These are phyloP conservation scores for Euphorbia pulcherrima DNA, from an alignment of 345 rosid species.

Conservation along the genomic window DNA sequence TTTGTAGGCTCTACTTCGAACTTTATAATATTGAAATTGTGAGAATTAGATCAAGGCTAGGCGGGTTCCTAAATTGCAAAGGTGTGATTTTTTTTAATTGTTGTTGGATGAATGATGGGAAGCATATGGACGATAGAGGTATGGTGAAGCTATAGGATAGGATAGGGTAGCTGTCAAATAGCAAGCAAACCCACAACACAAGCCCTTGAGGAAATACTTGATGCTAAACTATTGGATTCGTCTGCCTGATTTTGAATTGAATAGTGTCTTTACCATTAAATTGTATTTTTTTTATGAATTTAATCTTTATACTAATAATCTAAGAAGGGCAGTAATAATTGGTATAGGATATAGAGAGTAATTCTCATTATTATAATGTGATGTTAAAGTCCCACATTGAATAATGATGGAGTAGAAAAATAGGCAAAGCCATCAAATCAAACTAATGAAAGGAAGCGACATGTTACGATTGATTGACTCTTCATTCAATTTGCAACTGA, in stretches of 20 bases:
- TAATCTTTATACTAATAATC: not conserved
- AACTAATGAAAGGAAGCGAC: slow-evolving; percentile 4
- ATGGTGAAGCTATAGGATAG: not conserved
- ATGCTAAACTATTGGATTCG: not conserved
- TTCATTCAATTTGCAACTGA: not conserved
- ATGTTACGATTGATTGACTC: not conserved
- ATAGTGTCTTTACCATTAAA: not conserved
- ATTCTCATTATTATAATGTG: not conserved
- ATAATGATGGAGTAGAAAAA: not conserved
- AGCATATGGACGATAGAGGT: not conserved
- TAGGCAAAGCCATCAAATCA: slow-evolving; percentile 1
- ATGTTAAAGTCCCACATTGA: not conserved
- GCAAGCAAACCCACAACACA: not conserved
- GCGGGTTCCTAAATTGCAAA: too few species aligned
- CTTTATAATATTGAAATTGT: too few species aligned
- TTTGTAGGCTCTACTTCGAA: too few species aligned
- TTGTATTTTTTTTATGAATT: not conserved
- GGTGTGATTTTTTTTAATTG: too few species aligned
- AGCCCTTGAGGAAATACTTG: not conserved
- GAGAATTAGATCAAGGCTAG: too few species aligned
- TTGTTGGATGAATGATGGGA: too few species aligned
- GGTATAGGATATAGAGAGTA: too few species aligned
- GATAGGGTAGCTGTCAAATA: not conserved
- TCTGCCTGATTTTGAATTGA: not conserved
- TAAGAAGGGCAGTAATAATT: not conserved